Base-by-base conservation (phyloP, 352 stramenopile species). In the Blastocystis sp. region DNA sequence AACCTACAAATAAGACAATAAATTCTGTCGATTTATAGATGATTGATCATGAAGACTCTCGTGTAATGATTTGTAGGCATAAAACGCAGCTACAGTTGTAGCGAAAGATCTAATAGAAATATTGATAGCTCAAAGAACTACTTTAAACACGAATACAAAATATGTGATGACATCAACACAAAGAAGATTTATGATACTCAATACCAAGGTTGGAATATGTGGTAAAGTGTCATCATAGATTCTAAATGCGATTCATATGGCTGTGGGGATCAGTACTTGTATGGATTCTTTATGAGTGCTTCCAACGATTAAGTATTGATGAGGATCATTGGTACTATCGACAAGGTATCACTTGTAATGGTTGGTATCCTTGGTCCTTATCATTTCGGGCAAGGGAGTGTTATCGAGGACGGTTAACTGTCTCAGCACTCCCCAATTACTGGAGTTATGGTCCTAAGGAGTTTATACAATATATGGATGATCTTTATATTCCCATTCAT, bases 31-130 rank as follows among this genome's bases (percentile, higher is more conserved):
- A 48, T 48, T 48, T 48, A 48, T 48, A 9, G 40, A 48, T 48
- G 9, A 9, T 9, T 48, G 40, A 48, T 9, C 40, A 48, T 48
- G 40, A 9, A 48, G 40, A 48, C 40, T 48, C 27, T 62, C 56
- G 56, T 62, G 56, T 17, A 62, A 33, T n/a, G 19, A 62, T 13
- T 84, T 64, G 33, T 84, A 84, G 27, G 73, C 73, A 37, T 66
- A 44, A 24, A 68, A 84, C 19, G 73, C 24, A 68, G n/a, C 27
- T 3, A 84, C 48, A 51, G n/a, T 37, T 48, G 11, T 37, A 66
- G 53, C 22, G 15, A 51, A 51, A 9, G 22, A 84, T 68, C 53
- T 62, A 33, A 62, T 6, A 62, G 6, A 13, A 33, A 15, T 15
- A 62, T 3, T 3, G 13, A 62, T 13, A 2, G 15, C 40, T 48